Conservation (phyloP, 192 early-diverging fungal genomes). For the Kickxella alabastrina region DNA sequence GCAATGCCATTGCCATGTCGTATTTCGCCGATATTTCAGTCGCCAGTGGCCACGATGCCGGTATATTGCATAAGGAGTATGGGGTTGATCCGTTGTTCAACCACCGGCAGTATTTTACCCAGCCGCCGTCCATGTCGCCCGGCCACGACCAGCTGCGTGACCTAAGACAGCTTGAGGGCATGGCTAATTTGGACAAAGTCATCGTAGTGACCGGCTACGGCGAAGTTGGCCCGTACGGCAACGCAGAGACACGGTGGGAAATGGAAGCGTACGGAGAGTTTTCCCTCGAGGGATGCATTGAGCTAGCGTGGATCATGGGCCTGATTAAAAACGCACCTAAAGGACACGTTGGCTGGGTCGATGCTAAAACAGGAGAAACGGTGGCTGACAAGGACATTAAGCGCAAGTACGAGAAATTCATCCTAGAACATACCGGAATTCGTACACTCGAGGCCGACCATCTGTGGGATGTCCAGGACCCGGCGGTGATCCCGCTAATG, state of each 20-base stretch:
- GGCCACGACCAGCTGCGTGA: slow-evolving; percentile 28
- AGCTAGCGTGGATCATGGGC: slow-evolving; percentile 98
- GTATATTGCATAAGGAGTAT: slow-evolving; percentile 15
- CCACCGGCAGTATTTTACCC: slow-evolving; percentile 79
- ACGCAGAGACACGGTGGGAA: slow-evolving; percentile 92
- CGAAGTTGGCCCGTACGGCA: slow-evolving; percentile 91
- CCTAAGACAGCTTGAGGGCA: slow-evolving; percentile 49
- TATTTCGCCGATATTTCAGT: slow-evolving; percentile 17
- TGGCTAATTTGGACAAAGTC: slow-evolving; percentile 86
- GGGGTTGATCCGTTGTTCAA: slow-evolving; percentile 70
- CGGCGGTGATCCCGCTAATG: slow-evolving; percentile 76
- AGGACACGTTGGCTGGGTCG: slow-evolving; percentile 73
- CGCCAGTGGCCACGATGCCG: slow-evolving; percentile 5
- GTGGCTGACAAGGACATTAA: slow-evolving; percentile 86
- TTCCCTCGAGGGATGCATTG: slow-evolving; percentile 68
- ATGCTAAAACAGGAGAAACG: slow-evolving; percentile 72
- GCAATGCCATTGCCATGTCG: slow-evolving; percentile 1
- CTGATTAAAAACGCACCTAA: slow-evolving; percentile 59
- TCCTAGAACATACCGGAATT: slow-evolving; percentile 83
- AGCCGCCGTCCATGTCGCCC: slow-evolving; percentile 39
- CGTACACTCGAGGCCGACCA: slow-evolving; percentile 35
- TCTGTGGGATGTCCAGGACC: slow-evolving; percentile 80
- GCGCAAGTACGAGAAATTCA: slow-evolving; percentile 85
- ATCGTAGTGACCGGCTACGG: slow-evolving; percentile 91
- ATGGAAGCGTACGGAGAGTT: slow-evolving; percentile 82